Conservation (phyloP, 352 stramenopile genomes). For the Pythium pectinolyticum region DNA sequence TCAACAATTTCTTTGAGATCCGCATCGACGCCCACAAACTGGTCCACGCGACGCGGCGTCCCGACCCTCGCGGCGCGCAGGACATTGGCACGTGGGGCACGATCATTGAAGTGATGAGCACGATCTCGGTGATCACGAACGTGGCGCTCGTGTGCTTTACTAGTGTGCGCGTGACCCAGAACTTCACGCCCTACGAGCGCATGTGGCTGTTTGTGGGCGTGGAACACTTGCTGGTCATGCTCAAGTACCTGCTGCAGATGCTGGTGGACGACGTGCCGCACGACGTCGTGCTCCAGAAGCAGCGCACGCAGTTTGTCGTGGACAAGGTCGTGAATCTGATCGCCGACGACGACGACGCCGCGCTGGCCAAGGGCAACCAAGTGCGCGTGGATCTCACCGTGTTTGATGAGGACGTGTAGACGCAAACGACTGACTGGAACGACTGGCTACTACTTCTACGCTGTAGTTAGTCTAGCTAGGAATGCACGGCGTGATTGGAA, state of each 20-base stretch:
- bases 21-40: conserved; percentile 89
- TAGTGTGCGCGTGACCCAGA: conserved; percentile 56
- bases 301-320: conserved; percentile 66
- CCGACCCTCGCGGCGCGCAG: conserved; percentile 71
- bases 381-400: conserved; percentile 78
- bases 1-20: conserved; percentile 94
- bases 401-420: conserved; percentile 76
- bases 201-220: conserved; percentile 67
- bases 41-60: conserved; percentile 65
- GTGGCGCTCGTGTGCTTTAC: conserved; percentile 93
- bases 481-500: not conserved
- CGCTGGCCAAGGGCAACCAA: conserved; percentile 73
- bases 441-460: conserved; percentile 34
- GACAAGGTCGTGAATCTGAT: conserved; percentile 78
- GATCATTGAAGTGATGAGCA: conserved; percentile 89
- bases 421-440: too few species aligned
- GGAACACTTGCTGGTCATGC: conserved; percentile 59
- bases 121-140: conserved; percentile 91
- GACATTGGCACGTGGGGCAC: conserved; percentile 93
- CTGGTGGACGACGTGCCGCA: conserved; percentile 72
- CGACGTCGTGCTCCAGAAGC: conserved; percentile 68
- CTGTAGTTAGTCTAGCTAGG: conserved; percentile 1
- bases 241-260: conserved; percentile 72
- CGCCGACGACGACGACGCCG: conserved; percentile 66
- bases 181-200: conserved; percentile 44